Conservation (phyloP, 2,329 filamentous ascomycete species). For the Cytospora piceicola region DNA sequence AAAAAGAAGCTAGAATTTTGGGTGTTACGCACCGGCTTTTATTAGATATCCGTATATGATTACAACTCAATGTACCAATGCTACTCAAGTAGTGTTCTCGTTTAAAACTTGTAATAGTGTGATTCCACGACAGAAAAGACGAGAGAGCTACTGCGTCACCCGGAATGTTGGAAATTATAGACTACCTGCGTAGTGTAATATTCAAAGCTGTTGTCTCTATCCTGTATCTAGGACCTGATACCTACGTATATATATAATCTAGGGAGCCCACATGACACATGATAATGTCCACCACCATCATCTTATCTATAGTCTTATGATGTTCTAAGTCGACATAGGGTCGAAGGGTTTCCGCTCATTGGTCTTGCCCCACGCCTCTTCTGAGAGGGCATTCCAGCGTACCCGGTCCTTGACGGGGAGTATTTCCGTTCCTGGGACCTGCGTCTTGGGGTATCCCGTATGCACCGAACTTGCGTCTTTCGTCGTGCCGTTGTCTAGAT, state of each 20-base stretch:
- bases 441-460: conserved; percentile 1
- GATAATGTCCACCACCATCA: background rate
- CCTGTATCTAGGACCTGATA: background rate
- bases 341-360: conserved; percentile 21
- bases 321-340: conserved; percentile 12
- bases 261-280: background rate
- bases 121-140: too few relatives aligned
- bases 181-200: background rate
- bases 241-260: background rate
- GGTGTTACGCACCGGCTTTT: background rate
- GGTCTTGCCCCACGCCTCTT: conserved; percentile 19
- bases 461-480: conserved; percentile 4
- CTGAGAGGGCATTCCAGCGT: conserved; percentile 16
- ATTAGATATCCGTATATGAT: too few relatives aligned
- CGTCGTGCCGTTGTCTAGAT: background rate
- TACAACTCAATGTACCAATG: too few relatives aligned
- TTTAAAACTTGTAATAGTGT: too few relatives aligned
- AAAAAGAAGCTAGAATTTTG: background rate
- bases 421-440: background rate
- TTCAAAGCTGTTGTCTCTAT: background rate
- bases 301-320: conserved; percentile 3
- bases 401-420: conserved; percentile 9
- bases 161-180: too few relatives aligned
- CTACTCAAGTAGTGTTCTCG: too few relatives aligned
- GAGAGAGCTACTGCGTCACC: too few relatives aligned